A percentile compares a stretch with the other conserved stretches of the same genome.
phyloP scores from a whole-genome alignment of 495 filamentous ascomycete genomes.

The Aspergillus affinis region DNA sequence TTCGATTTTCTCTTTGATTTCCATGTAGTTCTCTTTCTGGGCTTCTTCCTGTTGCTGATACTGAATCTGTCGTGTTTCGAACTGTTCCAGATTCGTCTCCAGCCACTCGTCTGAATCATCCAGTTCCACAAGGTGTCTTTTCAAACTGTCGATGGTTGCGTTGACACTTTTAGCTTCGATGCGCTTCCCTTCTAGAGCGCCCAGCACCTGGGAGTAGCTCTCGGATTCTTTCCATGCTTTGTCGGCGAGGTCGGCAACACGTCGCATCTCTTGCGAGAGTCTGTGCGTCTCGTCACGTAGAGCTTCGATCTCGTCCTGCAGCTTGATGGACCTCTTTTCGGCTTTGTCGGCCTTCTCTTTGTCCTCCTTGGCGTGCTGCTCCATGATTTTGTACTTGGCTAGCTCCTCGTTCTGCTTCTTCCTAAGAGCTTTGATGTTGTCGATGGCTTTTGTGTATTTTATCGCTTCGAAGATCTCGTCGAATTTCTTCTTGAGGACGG shows the following conservation, averaged over 20 bases:
- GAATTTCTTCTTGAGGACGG: constrained; percentile 83
- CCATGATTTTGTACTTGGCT: constrained; percentile 63
- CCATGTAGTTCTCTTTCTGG: constrained; percentile 58
- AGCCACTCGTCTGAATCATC: constrained; percentile 78
- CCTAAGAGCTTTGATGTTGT: constrained; percentile 81
- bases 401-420: constrained; percentile 81
- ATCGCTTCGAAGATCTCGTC: constrained; percentile 97
- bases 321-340: constrained; percentile 58
- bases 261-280: constrained; percentile 55
- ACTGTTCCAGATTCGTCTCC: constrained; percentile 72
- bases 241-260: constrained; percentile 54
- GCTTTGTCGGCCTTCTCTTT: constrained; percentile 81
- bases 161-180: constrained; percentile 64
- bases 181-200: constrained; percentile 71
- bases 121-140: constrained; percentile 68
- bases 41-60: constrained; percentile 62
- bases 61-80: constrained; percentile 67
- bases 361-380: constrained; percentile 75
- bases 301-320: constrained; percentile 72
- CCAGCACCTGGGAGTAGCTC: constrained; percentile 62
- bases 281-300: constrained; percentile 57
- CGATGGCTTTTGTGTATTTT: constrained; percentile 96
- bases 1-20: constrained; percentile 64
- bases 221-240: constrained; percentile 61
- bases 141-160: constrained; percentile 67